These are phyloP conservation scores for Citrus mangshanensis DNA, from an alignment of 345 rosid species.

Conservation along the genomic window DNA sequence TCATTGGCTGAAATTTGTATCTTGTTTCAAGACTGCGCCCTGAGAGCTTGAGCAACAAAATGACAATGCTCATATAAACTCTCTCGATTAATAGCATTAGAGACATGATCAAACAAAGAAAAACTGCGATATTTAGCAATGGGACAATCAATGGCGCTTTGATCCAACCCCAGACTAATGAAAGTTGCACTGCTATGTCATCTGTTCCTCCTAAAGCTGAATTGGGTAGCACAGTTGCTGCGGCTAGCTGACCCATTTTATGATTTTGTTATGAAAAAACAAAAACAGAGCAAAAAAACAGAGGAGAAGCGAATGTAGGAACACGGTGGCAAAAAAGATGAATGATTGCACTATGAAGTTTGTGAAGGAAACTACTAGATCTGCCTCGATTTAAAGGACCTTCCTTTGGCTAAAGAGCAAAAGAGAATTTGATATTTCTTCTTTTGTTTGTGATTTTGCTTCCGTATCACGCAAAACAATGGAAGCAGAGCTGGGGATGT, in stretches of 20 bases:
- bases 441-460: slow-evolving; percentile 24
- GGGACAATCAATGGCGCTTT: slow-evolving; percentile 88
- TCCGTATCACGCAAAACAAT: slow-evolving; percentile 32
- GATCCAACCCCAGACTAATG: slow-evolving; percentile 60
- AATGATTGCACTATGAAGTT: not conserved
- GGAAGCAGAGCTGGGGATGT: slow-evolving; percentile 33
- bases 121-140: slow-evolving; percentile 50
- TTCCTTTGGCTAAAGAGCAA: slow-evolving; percentile 17
- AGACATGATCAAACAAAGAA: slow-evolving; percentile 78
- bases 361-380: slow-evolving; percentile 31
- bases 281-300: slow-evolving; percentile 9
- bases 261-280: not conserved
- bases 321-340: not conserved
- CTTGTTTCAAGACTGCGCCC: slow-evolving; percentile 81
- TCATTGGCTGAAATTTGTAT: slow-evolving; percentile 77
- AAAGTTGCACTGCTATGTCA: slow-evolving; percentile 51
- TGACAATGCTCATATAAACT: slow-evolving; percentile 81
- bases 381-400: slow-evolving; percentile 16
- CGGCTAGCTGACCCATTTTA: slow-evolving; percentile 40
- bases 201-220: slow-evolving; percentile 47
- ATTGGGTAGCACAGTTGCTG: slow-evolving; percentile 39
- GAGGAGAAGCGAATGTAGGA: slow-evolving; percentile 13
- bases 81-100: slow-evolving; percentile 86
- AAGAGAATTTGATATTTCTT: slow-evolving; percentile 19
- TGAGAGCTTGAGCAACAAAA: slow-evolving; percentile 60